Evolutionary conservation across 495 filamentous ascomycete species (phyloP).

Genomic region (Polyplosphaeria fusca): DNA sequence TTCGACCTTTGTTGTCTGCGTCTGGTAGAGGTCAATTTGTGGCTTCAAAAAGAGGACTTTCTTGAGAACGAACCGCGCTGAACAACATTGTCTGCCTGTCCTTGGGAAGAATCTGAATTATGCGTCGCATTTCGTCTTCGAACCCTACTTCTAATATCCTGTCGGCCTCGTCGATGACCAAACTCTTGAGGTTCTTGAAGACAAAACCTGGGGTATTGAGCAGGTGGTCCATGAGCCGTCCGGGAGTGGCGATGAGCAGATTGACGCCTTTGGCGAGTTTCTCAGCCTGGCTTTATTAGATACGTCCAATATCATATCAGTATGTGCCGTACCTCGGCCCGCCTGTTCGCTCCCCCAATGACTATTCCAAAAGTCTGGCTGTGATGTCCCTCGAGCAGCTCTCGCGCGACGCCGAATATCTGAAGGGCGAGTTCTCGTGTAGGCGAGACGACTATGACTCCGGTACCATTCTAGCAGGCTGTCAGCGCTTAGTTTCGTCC

Average conservation of each 20-base stretch:
- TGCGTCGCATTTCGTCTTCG: constrained; percentile 93
- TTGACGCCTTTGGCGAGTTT: constrained; percentile 95
- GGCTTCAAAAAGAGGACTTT: too few relatives aligned
- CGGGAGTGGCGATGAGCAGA: constrained; percentile 88
- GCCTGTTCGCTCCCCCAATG: constrained; percentile 89
- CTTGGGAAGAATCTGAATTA: constrained; percentile 89
- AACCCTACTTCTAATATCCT: constrained; percentile 95
- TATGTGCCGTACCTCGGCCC: too few relatives aligned
- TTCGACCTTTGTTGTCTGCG: constrained; percentile 97
- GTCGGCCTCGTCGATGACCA: constrained; percentile 92
- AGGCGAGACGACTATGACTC: constrained; percentile 80
- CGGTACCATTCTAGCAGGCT: constrained; percentile 78
- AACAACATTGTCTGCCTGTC: constrained; percentile 95
- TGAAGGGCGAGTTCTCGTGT: constrained; percentile 91
- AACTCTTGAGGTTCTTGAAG: constrained; percentile 76
- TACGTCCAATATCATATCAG: too few relatives aligned
- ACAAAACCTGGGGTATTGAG: constrained; percentile 60
- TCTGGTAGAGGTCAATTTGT: too few relatives aligned
- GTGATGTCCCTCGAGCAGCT: constrained; percentile 81
- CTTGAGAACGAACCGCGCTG: too few relatives aligned
- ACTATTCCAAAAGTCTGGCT: constrained; percentile 94
- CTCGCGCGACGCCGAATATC: constrained; percentile 91
- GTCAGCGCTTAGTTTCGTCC: too few relatives aligned
- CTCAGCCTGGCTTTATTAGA: too few relatives aligned
- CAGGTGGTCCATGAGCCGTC: constrained; percentile 87